phyloP scores from a whole-genome alignment of 768 basidiomycete species.

The Leucosporidium yakuticum region DNA sequence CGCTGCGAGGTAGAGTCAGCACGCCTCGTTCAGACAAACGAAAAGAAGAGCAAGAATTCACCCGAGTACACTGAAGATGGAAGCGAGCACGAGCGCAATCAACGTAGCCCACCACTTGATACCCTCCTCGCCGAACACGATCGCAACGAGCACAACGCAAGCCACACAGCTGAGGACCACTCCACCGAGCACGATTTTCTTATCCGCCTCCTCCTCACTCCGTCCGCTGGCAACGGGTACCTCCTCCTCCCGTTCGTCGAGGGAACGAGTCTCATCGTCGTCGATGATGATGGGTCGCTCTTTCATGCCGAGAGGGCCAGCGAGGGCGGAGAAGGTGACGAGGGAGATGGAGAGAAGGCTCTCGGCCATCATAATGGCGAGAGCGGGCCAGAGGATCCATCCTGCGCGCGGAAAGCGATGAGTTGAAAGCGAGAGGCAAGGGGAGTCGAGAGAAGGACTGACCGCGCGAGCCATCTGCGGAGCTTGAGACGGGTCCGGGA shows the following conservation, averaged over 20 bases:
- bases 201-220: conserved; percentile 54
- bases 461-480: conserved; percentile 72
- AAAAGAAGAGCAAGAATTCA: conserved; percentile 42
- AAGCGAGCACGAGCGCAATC: conserved; percentile 73
- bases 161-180: conserved; percentile 55
- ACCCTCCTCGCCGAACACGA: conserved; percentile 81
- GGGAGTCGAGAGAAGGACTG: background rate
- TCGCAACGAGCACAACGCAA: conserved; percentile 76
- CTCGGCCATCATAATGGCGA: conserved; percentile 94
- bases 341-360: conserved; percentile 78
- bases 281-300: conserved; percentile 81
- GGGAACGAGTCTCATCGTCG: conserved; percentile 15
- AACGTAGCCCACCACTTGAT: conserved; percentile 94
- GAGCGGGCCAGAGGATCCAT: conserved; percentile 93
- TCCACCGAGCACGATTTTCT: conserved; percentile 73
- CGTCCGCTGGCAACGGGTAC: conserved; percentile 20
- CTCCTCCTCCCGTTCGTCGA: conserved; percentile 36
- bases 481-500: conserved; percentile 81
- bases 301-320: conserved; percentile 63
- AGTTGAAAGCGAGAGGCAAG: background rate
- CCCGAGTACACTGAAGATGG: conserved; percentile 82
- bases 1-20: conserved; percentile 49
- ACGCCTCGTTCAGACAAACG: no score
- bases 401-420: conserved; percentile 44
- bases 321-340: conserved; percentile 48